These are phyloP conservation scores for Neurospora hispaniola DNA, from an alignment of 495 filamentous ascomycete species.

Conservation along the genomic window DNA sequence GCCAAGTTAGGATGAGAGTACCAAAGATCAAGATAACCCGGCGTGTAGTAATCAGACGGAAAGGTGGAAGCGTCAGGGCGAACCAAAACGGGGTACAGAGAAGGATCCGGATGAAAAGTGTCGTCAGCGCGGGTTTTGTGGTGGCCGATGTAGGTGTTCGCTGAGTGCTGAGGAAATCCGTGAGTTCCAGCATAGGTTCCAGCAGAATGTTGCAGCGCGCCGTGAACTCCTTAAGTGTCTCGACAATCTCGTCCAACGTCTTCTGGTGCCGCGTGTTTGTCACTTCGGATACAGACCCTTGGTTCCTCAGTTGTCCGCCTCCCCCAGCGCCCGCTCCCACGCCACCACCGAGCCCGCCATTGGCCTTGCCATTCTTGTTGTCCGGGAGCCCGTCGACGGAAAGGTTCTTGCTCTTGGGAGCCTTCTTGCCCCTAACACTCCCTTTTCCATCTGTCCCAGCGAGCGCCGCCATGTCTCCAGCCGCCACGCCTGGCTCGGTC, in stretches of 20 bases:
- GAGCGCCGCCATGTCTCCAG: slow-evolving; percentile 6
- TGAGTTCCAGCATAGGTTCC: slow-evolving; percentile 76
- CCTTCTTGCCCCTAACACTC: slow-evolving; percentile 11
- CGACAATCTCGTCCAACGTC: slow-evolving; percentile 93
- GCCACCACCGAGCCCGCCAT: slow-evolving; percentile 7
- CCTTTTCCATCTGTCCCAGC: slow-evolving; percentile 10
- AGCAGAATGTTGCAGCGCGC: slow-evolving; percentile 83
- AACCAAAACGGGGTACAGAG: slow-evolving; percentile 85
- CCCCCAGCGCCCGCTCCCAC: slow-evolving; percentile 19
- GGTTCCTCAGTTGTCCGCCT: slow-evolving; percentile 35
- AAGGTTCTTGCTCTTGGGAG: slow-evolving; percentile 21
- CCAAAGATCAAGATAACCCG: slow-evolving; percentile 70
- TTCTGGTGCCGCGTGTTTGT: slow-evolving; percentile 57
- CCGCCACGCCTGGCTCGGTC: slow-evolving; percentile 34
- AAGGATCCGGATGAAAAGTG: slow-evolving; percentile 79
- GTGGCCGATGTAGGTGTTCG: slow-evolving; percentile 85
- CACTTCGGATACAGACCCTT: slow-evolving; percentile 43
- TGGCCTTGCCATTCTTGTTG: slow-evolving; percentile 40
- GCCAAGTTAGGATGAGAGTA: slow-evolving; percentile 79
- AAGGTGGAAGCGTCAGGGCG: slow-evolving; percentile 63
- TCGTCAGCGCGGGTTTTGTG: slow-evolving; percentile 81
- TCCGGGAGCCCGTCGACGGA: slow-evolving; percentile 27
- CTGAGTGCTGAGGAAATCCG: slow-evolving; percentile 88
- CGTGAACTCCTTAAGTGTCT: slow-evolving; percentile 79
- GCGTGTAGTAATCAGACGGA: slow-evolving; percentile 77